Conservation (phyloP, 1,139 yeast genomes). For the Sugiyamaella xylanicola region DNA sequence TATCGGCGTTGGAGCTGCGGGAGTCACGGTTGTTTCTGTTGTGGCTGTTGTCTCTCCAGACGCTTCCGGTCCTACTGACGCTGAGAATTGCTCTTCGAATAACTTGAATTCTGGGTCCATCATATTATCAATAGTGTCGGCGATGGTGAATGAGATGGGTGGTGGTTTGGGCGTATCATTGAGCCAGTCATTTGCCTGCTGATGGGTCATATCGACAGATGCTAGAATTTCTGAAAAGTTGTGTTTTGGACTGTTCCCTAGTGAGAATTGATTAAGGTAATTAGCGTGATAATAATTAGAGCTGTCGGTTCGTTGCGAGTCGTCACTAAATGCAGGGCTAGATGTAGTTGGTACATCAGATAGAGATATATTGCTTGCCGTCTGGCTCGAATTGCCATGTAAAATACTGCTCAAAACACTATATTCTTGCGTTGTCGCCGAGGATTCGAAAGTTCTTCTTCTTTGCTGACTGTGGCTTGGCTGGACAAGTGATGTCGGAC, state of each 20-base stretch:
- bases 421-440: constrained; percentile 81
- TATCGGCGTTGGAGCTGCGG: not conserved
- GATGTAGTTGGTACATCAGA: constrained; percentile 13
- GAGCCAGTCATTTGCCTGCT: constrained; percentile 29
- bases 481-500: not conserved
- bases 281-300: constrained; percentile 20
- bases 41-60: not conserved
- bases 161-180: constrained; percentile 29
- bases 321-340: constrained; percentile 37
- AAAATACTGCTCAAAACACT: constrained; percentile 74
- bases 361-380: constrained; percentile 18
- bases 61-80: not conserved
- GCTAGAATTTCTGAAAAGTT: constrained; percentile 33
- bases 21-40: not conserved
- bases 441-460: constrained; percentile 54
- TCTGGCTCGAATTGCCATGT: constrained; percentile 33
- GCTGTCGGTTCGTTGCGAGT: constrained; percentile 25
- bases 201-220: constrained; percentile 23
- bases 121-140: constrained; percentile 22
- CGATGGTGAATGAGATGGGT: constrained; percentile 35
- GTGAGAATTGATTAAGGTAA: constrained; percentile 30
- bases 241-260: constrained; percentile 26
- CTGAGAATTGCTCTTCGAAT: constrained; percentile 6
- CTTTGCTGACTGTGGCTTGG: constrained; percentile 7
- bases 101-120: constrained; percentile 21